A percentile compares a stretch with the other conserved stretches of the same genome.
Conservation (phyloP, 1,284 basidiomycete species). For the Sparassis latifolia region DNA sequence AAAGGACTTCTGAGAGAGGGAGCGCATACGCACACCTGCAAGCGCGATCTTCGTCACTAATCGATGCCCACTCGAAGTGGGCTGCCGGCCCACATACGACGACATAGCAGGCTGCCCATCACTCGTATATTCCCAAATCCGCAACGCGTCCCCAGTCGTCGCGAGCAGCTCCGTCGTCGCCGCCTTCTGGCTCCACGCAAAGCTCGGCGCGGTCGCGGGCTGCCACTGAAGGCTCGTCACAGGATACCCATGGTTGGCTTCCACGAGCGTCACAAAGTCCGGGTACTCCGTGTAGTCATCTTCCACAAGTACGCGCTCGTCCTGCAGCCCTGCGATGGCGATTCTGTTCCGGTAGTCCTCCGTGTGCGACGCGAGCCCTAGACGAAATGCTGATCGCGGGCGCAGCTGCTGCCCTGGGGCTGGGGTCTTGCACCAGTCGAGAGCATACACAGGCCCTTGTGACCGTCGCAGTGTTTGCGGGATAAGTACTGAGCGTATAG, state of each 20-base stretch:
- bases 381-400: slow-evolving; percentile 71
- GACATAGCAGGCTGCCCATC: slow-evolving; percentile 51
- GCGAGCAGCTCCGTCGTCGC: slow-evolving; percentile 74
- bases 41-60: slow-evolving; percentile 62
- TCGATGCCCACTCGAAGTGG: slow-evolving; percentile 49
- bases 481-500: background rate
- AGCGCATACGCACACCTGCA: slow-evolving; percentile 65
- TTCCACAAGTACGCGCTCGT: slow-evolving; percentile 77
- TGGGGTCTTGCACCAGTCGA: slow-evolving; percentile 81
- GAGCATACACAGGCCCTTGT: slow-evolving; percentile 73
- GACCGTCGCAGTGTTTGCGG: slow-evolving; percentile 4
- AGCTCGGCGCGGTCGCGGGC: slow-evolving; percentile 55
- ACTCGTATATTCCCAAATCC: slow-evolving; percentile 81
- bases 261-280: slow-evolving; percentile 76
- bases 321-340: slow-evolving; percentile 75
- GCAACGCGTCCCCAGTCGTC: slow-evolving; percentile 84
- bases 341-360: slow-evolving; percentile 80
- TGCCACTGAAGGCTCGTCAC: slow-evolving; percentile 83
- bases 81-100: slow-evolving; percentile 67
- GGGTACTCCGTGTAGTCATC: slow-evolving; percentile 76
- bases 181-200: slow-evolving; percentile 59
- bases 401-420: slow-evolving; percentile 66
- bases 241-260: slow-evolving; percentile 78
- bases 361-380: slow-evolving; percentile 73
- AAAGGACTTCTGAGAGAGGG: background rate